phyloP scores from a whole-genome alignment of 2,329 filamentous ascomycete species.

The Neocatenulostroma microsporum region DNA sequence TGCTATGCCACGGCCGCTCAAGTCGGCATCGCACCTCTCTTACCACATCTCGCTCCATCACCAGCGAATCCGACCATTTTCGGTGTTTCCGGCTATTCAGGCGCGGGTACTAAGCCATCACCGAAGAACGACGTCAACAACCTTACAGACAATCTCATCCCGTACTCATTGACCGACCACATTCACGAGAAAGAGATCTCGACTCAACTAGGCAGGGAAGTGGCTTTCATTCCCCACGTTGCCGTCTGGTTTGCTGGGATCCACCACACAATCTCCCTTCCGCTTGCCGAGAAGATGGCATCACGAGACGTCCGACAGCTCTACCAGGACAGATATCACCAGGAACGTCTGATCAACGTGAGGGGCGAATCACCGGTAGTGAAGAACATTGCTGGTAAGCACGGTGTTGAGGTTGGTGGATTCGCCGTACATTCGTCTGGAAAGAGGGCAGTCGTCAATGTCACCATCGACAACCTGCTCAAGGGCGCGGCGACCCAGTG shows the following conservation, averaged over 20 bases:
- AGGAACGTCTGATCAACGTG: slow-evolving; percentile 90
- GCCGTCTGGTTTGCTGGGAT: slow-evolving; percentile 98
- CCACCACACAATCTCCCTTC: slow-evolving; percentile 82
- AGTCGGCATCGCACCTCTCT: slow-evolving; percentile 74
- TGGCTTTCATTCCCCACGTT: slow-evolving; percentile 88
- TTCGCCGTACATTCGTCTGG: slow-evolving; percentile 88
- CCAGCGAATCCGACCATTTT: slow-evolving; percentile 71
- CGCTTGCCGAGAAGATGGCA: slow-evolving; percentile 76
- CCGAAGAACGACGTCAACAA: slow-evolving; percentile 86
- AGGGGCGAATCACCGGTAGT: slow-evolving; percentile 80
- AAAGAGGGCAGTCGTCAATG: slow-evolving; percentile 88
- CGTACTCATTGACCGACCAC: slow-evolving; percentile 87
- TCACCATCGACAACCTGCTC: slow-evolving; percentile 85
- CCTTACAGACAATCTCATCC: slow-evolving; percentile 79
- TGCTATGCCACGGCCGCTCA: slow-evolving; percentile 94
- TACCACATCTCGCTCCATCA: slow-evolving; percentile 58
- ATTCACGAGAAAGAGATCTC: slow-evolving; percentile 92
- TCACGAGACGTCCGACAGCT: slow-evolving; percentile 87
- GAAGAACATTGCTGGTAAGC: slow-evolving; percentile 74
- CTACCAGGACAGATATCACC: slow-evolving; percentile 93
- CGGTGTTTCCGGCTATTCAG: slow-evolving; percentile 88
- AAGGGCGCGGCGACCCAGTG: slow-evolving; percentile 93
- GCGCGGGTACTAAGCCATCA: slow-evolving; percentile 87
- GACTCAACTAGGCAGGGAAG: slow-evolving; percentile 61
- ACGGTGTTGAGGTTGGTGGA: slow-evolving; percentile 87